phyloP scores from a whole-genome alignment of 2,329 filamentous ascomycete genomes.

The Monilinia vaccinii-corymbosi region DNA sequence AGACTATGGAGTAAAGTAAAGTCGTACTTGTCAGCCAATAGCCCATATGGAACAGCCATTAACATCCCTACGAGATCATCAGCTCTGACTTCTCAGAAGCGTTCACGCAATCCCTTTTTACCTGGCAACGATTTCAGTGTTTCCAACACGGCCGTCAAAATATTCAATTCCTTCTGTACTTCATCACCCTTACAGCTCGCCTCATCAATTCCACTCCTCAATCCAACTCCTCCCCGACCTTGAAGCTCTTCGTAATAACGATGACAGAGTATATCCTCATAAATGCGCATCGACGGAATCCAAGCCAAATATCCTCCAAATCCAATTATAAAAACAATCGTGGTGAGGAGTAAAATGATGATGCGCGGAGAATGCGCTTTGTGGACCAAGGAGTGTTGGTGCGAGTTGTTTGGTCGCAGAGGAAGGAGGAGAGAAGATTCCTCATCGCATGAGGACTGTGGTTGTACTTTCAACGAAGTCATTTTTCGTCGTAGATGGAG shows the following conservation, averaged over 20 bases:
- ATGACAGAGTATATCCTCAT: conserved; percentile 35
- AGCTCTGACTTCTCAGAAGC: background rate
- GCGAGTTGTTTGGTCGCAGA: background rate
- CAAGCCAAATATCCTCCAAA: conserved; percentile 27
- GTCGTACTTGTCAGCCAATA: conserved; percentile 31
- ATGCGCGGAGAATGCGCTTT: conserved; percentile 22
- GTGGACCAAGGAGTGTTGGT: background rate
- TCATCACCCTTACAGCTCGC: conserved; percentile 31
- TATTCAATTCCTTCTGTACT: conserved; percentile 32
- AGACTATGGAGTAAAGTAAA: background rate
- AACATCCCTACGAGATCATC: conserved; percentile 21
- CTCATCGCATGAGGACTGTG: conserved; percentile 3
- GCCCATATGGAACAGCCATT: conserved; percentile 32
- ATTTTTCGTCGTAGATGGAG: background rate
- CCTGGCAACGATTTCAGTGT: conserved; percentile 29
- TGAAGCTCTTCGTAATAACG: conserved; percentile 29
- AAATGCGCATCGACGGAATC: conserved; percentile 31
- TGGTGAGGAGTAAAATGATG: conserved; percentile 29
- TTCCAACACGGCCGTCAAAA: conserved; percentile 28
- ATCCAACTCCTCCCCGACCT: conserved; percentile 19
- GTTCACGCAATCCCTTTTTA: conserved; percentile 6
- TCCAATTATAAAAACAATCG: conserved; percentile 27
- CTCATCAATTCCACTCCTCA: conserved; percentile 29
- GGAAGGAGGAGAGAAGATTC: conserved; percentile 7
- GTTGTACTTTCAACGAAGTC: background rate